phyloP scores from a whole-genome alignment of 768 basidiomycete genomes.

The Tricholoma furcatifolium region DNA sequence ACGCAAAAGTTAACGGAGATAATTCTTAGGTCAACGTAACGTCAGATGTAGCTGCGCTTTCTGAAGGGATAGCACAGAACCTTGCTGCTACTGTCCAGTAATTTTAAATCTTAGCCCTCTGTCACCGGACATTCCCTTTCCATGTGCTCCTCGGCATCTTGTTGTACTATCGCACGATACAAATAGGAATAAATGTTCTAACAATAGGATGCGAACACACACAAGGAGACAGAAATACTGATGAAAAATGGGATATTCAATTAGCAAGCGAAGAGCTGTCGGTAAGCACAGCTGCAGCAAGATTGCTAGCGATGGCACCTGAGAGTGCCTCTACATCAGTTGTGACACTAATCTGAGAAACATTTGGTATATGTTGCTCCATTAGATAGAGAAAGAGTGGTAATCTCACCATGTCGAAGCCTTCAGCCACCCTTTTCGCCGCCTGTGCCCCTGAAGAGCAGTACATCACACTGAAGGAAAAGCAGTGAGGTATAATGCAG shows the following conservation, averaged over 20 bases:
- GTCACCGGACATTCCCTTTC: too few species aligned
- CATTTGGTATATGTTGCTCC: not conserved
- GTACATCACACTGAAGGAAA: constrained; percentile 19
- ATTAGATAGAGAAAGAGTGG: not conserved
- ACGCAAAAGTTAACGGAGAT: not conserved
- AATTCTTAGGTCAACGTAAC: constrained; percentile 17
- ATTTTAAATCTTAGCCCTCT: not conserved
- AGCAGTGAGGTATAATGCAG: not conserved
- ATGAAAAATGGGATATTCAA: too few species aligned
- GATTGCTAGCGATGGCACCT: constrained; percentile 13
- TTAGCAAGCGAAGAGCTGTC: too few species aligned
- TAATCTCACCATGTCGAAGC: constrained; percentile 24
- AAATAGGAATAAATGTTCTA: too few species aligned
- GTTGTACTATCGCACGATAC: too few species aligned
- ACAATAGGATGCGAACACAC: too few species aligned
- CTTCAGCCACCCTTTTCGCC: constrained; percentile 21
- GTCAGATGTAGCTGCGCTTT: constrained; percentile 18
- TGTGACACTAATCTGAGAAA: constrained; percentile 17
- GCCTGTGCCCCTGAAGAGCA: constrained; percentile 22
- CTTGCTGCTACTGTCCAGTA: constrained; percentile 11
- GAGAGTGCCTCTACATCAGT: constrained; percentile 19
- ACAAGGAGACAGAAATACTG: too few species aligned
- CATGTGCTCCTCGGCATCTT: too few species aligned
- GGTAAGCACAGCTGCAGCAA: constrained; percentile 9
- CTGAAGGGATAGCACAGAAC: constrained; percentile 14